Percentiles rank a stretch among this genome's conserved stretches.
Conservation (phyloP, 208 protist genomes). For the Leishmania amazonensis region DNA sequence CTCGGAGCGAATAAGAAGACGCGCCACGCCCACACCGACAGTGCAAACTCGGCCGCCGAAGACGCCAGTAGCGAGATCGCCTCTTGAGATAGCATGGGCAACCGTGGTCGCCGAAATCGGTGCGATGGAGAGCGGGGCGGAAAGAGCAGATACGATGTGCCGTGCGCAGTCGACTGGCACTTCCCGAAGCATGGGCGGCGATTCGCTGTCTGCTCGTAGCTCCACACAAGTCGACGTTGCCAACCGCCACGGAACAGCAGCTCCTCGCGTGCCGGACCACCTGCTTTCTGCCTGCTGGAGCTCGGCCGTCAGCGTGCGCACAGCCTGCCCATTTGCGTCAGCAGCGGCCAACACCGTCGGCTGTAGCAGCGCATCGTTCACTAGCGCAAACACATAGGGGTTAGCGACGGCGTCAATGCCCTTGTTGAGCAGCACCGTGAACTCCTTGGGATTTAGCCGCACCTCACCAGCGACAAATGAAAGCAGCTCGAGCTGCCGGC, state of each 20-base stretch:
- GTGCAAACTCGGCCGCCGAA: slow-evolving; percentile 15
- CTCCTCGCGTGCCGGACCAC: neutral
- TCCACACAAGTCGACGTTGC: neutral
- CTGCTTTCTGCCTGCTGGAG: neutral
- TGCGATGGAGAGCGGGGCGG: neutral
- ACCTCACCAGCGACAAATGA: slow-evolving; percentile 49
- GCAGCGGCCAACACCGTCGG: slow-evolving; percentile 20
- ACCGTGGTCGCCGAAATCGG: neutral
- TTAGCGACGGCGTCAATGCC: slow-evolving; percentile 54
- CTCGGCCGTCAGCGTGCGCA: slow-evolving; percentile 10
- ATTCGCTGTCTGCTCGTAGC: neutral
- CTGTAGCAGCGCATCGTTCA: slow-evolving; percentile 59
- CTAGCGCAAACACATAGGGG: slow-evolving; percentile 40
- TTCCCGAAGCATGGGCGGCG: neutral
- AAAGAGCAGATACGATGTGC: slow-evolving; percentile 14
- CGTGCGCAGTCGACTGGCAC: slow-evolving; percentile 16
- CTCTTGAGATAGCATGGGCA: neutral
- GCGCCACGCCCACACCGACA: slow-evolving; percentile 23
- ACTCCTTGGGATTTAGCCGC: slow-evolving; percentile 33
- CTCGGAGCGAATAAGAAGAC: slow-evolving; percentile 20
- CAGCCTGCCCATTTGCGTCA: neutral
- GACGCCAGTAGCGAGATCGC: neutral
- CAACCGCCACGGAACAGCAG: neutral
- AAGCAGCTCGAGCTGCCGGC: slow-evolving; percentile 41
- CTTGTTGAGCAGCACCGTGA: slow-evolving; percentile 40